Evolutionary conservation across 2,329 filamentous ascomycete genomes (phyloP), one percentile per base, ranked within the genome.

Genomic region (Trichophyton benhamiae): DNA sequence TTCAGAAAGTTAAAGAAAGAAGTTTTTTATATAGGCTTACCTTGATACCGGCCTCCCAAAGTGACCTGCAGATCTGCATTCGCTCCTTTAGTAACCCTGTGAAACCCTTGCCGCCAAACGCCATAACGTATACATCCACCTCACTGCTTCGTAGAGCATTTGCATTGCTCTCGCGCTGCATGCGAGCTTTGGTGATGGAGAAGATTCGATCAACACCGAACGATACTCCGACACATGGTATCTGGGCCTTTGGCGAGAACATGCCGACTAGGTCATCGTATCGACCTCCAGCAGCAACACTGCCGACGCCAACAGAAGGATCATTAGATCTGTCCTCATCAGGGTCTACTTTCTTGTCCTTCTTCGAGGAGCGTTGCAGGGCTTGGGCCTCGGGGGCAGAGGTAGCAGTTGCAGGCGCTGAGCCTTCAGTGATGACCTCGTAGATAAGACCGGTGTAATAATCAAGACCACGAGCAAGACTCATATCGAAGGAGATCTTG

Each of bases 151-250:
- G 79, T 59, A 85, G 76, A 33, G 76, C 67, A n/a, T 76, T 74
- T 60, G 77, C 81, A 68, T 82, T 80, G 62, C 83, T 82, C 62
- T 78, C 74, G 41, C 81, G 82, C 64, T 83, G 84, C 72, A 89
- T 81, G 57, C 86, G 82, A 11, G 89, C 86, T 74, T 95, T 91
- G 66, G 87, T 89, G 70, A 96, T 91, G 68, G 88, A 90, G 77
- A 95, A 96, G 70, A 97, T 96, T 68, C 92, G 87, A 75, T 97
- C 92, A 57, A 96, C 89, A 61, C 92, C 92, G 71, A 97, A 96
- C 1, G 91, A 96, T 67, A 95, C 88, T 65, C 89, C 89, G 4
- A 94, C 88, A 67, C 89, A 92, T n/a, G 89, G 92, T 61, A 96
- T 90, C 71, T 91, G 86, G 22, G 79, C 83, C 77, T 91, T 92